Evolutionary conservation across 352 stramenopile species (phyloP).

Genomic region (Plasmopara halstedii): DNA sequence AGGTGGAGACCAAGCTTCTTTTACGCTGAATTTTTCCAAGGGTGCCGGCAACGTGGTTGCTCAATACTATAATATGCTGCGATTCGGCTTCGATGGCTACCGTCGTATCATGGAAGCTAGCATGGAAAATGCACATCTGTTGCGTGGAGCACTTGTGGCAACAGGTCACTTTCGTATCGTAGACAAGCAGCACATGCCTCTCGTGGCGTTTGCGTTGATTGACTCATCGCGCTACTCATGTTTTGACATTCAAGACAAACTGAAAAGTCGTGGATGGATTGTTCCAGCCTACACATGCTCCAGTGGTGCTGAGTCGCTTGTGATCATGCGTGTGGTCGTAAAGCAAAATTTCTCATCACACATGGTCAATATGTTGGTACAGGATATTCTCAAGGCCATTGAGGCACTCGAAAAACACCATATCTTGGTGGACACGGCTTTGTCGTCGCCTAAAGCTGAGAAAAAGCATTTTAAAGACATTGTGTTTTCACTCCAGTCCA

Average conservation of each 20-base stretch:
- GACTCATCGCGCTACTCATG: constrained; percentile 76
- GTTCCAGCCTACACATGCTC: constrained; percentile 87
- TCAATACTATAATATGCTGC: constrained; percentile 92
- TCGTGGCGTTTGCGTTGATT: constrained; percentile 83
- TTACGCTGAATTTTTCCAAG: constrained; percentile 93
- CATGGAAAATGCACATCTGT: constrained; percentile 78
- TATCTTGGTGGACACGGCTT: constrained; percentile 60
- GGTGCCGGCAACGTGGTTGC: constrained; percentile 83
- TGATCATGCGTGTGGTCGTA: constrained; percentile 87
- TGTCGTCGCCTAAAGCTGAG: constrained; percentile 72
- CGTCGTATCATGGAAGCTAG: constrained; percentile 83
- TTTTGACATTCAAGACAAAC: constrained; percentile 88
- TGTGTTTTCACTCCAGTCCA: constrained; percentile 56
- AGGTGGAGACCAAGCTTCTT: constrained; percentile 84
- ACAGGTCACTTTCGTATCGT: constrained; percentile 86
- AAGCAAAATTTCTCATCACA: constrained; percentile 88
- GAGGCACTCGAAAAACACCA: constrained; percentile 74
- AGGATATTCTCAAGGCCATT: constrained; percentile 82
- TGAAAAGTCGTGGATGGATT: constrained; percentile 84
- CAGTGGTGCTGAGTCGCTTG: constrained; percentile 65
- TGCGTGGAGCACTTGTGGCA: constrained; percentile 61
- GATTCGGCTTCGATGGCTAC: constrained; percentile 88
- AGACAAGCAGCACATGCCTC: constrained; percentile 87
- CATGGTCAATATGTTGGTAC: constrained; percentile 85
- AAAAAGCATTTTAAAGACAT: constrained; percentile 61